Percentiles rank a stretch among this genome's conserved stretches.
phyloP scores from a whole-genome alignment of 176 grass and related monocot genomes.

The Ampelocalamus luodianensis region DNA sequence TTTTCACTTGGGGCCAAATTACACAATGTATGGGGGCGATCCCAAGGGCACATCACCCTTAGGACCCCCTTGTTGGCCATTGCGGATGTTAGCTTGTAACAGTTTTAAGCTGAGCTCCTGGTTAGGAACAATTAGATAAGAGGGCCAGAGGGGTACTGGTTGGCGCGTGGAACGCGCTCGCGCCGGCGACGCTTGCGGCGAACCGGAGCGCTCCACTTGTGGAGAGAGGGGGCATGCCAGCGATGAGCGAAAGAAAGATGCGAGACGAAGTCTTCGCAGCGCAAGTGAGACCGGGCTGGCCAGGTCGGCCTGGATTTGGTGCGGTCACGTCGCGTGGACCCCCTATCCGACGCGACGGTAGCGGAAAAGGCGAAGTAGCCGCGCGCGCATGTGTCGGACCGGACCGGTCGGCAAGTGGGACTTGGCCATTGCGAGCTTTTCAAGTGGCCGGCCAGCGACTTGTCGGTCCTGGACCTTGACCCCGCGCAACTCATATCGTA shows the following conservation, averaged over 20 bases:
- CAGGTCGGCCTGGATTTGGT: too few relatives aligned
- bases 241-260: too few relatives aligned
- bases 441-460: slow-evolving; percentile 42
- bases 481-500: not conserved
- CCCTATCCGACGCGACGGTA: not conserved
- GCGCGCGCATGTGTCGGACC: not conserved
- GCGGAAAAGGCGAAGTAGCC: not conserved
- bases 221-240: too few relatives aligned
- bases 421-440: not conserved
- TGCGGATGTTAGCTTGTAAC: too few relatives aligned
- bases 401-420: slow-evolving; percentile 21
- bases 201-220: slow-evolving; percentile 8
- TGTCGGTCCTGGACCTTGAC: slow-evolving; percentile 46
- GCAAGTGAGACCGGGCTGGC: not conserved
- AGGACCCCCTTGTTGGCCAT: too few relatives aligned
- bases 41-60: too few relatives aligned
- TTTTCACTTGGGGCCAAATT: too few relatives aligned
- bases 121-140: too few relatives aligned
- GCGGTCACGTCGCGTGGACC: slow-evolving; percentile 45
- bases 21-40: too few relatives aligned
- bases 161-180: slow-evolving; percentile 23
- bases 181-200: not conserved
- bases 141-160: too few relatives aligned
- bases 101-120: too few relatives aligned
- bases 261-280: not conserved